These are phyloP conservation scores for Sodiomyces alkalinus DNA, from an alignment of 2,329 filamentous ascomycete species.

Conservation along the genomic window DNA sequence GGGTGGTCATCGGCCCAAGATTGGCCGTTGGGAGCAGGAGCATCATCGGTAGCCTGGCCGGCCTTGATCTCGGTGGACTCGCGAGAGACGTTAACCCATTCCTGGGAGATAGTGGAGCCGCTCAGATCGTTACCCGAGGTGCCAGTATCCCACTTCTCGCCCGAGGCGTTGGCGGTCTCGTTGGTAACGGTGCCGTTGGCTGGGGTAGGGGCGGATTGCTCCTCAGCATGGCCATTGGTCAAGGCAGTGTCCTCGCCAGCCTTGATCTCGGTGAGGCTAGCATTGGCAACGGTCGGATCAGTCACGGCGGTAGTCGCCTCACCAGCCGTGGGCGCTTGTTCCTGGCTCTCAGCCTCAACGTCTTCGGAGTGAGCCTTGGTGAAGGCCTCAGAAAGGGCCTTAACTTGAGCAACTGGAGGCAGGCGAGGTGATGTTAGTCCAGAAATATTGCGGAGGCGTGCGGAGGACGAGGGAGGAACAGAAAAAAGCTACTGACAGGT, in stretches of 20 bases:
- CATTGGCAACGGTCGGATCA: conserved; percentile 54
- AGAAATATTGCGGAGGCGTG: no score
- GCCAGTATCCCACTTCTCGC: conserved; percentile 47
- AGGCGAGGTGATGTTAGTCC: conserved; percentile 11
- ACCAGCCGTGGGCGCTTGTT: conserved; percentile 4
- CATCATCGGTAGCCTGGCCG: conserved; percentile 44
- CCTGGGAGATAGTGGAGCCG: conserved; percentile 32
- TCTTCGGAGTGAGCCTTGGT: no score
- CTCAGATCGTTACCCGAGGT: conserved; percentile 25
- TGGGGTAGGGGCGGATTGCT: conserved; percentile 22
- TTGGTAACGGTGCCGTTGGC: conserved; percentile 36
- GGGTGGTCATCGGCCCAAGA: conserved; percentile 77
- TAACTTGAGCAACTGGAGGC: conserved; percentile 44
- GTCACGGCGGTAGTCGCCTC: conserved; percentile 22
- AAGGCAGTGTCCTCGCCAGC: conserved; percentile 23
- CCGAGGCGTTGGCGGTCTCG: conserved; percentile 42
- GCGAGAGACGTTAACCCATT: conserved; percentile 52
- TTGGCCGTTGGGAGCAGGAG: conserved; percentile 33
- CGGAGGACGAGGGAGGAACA: no score
- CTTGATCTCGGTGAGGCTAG: conserved; percentile 52
- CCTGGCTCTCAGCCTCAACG: conserved; percentile 7
- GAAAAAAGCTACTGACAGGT: conserved; percentile 44
- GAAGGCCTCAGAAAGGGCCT: no score
- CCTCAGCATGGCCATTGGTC: conserved; percentile 26
- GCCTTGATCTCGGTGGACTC: conserved; percentile 62